Evolutionary conservation across 306 rosid genomes (phyloP).

Genomic region (Purshia tridentata): DNA sequence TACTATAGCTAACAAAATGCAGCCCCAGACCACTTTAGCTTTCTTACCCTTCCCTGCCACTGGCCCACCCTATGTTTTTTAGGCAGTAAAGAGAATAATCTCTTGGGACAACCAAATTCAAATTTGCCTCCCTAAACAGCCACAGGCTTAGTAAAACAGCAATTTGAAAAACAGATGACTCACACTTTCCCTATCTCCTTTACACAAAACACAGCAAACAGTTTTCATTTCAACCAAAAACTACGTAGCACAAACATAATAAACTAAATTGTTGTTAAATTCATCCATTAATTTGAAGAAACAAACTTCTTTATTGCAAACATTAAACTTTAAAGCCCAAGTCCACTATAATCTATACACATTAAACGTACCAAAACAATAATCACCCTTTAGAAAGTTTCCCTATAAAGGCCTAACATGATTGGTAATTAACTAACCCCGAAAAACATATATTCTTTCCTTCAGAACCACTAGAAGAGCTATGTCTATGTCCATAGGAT

Average conservation of each 20-base stretch:
- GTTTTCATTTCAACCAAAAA: background rate
- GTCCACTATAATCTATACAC: background rate
- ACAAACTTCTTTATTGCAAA: background rate
- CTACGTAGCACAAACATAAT: too few relatives aligned
- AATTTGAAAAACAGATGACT: too few relatives aligned
- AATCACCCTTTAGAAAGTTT: background rate
- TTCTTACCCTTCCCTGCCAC: too few relatives aligned
- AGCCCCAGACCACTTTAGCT: too few relatives aligned
- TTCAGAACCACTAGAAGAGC: too few relatives aligned
- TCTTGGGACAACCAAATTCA: too few relatives aligned
- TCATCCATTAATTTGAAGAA: background rate
- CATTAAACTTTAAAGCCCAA: background rate
- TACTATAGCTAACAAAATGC: too few relatives aligned
- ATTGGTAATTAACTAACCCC: background rate
- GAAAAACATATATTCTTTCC: background rate
- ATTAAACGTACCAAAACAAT: background rate
- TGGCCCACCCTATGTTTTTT: too few relatives aligned
- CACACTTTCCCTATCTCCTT: too few relatives aligned
- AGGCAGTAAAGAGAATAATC: too few relatives aligned
- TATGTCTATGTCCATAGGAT: background rate
- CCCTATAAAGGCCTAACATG: background rate
- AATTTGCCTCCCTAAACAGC: too few relatives aligned
- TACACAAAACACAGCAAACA: background rate
- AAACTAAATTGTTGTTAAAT: background rate
- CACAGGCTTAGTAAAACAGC: too few relatives aligned